A percentile compares a stretch with the other conserved stretches of the same genome.
Evolutionary conservation across 805 yeast species (phyloP).

Genomic region (Candida ovalis): DNA sequence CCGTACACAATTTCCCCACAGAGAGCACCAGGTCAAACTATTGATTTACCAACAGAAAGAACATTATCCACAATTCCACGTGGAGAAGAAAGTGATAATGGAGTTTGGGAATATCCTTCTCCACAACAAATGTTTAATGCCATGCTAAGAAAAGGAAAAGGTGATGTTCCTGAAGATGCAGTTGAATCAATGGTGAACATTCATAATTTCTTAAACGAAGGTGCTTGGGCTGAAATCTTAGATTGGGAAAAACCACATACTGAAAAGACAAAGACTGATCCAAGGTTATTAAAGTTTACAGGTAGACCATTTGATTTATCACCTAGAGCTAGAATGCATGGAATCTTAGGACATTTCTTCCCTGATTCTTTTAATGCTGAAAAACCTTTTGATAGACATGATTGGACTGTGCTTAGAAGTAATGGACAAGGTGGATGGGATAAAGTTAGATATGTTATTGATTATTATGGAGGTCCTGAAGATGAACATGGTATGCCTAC

Average conservation of each 20-base stretch:
- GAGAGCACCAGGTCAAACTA: conserved; percentile 74
- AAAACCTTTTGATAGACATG: conserved; percentile 97
- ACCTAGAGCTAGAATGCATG: conserved; percentile 77
- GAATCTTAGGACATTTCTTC: conserved; percentile 60
- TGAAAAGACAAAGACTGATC: conserved; percentile 48
- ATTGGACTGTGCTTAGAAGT: conserved; percentile 90
- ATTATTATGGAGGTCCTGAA: conserved; percentile 94
- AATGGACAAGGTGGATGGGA: conserved; percentile 51
- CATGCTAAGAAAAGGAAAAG: conserved; percentile 91
- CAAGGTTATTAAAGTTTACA: conserved; percentile 79
- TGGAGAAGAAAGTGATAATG: conserved; percentile 60
- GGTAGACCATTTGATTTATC: conserved; percentile 87
- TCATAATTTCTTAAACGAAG: conserved; percentile 93
- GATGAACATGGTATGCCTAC: conserved; percentile 84
- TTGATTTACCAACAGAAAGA: conserved; percentile 77
- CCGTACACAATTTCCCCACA: conserved; percentile 66
- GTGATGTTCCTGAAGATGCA: conserved; percentile 89
- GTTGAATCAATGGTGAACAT: conserved; percentile 96
- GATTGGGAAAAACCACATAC: conserved; percentile 85
- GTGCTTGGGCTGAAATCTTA: conserved; percentile 93
- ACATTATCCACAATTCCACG: conserved; percentile 84
- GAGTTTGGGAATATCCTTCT: conserved; percentile 97
- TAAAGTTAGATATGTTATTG: conserved; percentile 86
- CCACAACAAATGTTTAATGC: conserved; percentile 99
- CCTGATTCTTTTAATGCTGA: conserved; percentile 70